Evolutionary conservation across 2,329 filamentous ascomycete species (phyloP), one percentile per base, ranked within the genome.

Genomic region (Epichloe baconii): DNA sequence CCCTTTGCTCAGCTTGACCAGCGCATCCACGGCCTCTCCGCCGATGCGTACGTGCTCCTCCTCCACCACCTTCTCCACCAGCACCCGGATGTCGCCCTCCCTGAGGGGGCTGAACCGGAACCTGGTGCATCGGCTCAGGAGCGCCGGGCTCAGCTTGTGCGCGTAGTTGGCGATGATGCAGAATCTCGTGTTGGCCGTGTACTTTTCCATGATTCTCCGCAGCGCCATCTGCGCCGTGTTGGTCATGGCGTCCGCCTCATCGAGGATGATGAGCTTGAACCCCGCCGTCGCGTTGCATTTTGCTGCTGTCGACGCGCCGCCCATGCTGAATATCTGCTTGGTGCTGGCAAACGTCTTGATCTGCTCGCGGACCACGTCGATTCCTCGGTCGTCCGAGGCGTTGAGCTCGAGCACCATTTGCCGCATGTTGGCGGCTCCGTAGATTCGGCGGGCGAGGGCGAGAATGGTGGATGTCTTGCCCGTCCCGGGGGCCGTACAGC

Each of bases 201-300:
- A 98, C 71, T 95, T 95, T 66, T 98, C 93, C 93, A 98, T 98
- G 64, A 98, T 97, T 46, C 93, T 77, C 55, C 93, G 80, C 51
- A 98, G 74, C 0, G 93, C 93, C 91, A 98, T 98, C 69, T 98
- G 93, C 5, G 93, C 93, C 0, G 91, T 94, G 50, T 88, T 86
- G n/a, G 93, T 98, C 93, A 98, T 98, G 50, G 93, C 93, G 66
- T 98, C 93, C n/a, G 93, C 93, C 73, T 98, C 93, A 67, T 98
- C 93, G 4, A 98, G 80, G 51, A 98, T 88, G 64, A 98, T 97
- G 59, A 98, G 81, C 73, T 98, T 98, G 75, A 86, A 98, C 3
- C 79, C 79, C 0, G 86, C 88, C 26, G 91, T 68, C 12, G 77
- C 70, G 35, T 70, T 62, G 21, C 65, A 54, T 48, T 62, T 64